Base-by-base conservation (phyloP, 176 grass and related monocot genomes). In the Aegilops tauschii region DNA sequence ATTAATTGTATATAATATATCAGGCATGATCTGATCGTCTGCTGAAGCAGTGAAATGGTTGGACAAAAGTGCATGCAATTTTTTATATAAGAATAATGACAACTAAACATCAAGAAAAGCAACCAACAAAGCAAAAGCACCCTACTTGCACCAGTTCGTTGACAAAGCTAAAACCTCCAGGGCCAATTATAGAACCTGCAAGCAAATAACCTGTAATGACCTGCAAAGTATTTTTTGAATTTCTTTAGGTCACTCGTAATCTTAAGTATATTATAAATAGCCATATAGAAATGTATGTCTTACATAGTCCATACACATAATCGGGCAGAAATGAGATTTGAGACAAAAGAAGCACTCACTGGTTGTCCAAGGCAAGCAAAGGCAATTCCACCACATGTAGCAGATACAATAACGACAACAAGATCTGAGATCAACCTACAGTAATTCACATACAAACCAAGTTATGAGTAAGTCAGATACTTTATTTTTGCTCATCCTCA, bases 81-180 rank as follows among this genome's bases (percentile, higher is more conserved):
- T 86, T 67, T 35, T 40, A 80, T 80, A 73, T 39, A 75, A 80
- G 16, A 58, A 69, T 49, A 5, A 37, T 73, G 39, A 23, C 49
- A 64, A 52, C 69, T 90, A 64, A 88, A 39, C 11, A 27, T 83
- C 11, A 34, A 28, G 21, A 78, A 82, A 91, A 82, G 39, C 23
- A 88, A 66, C 63, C 54, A 72, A 89, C 45, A 82, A 89, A 92
- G 81, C 74, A 42, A 91, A 93, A 95, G 83, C 72, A 93, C 83
- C 97, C 92, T 95, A 99, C 97, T 99, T 99, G 97, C 85, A 99
- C 94, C 92, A 99, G 97, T 95, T 99, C 97, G 89, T 90, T 99
- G 87, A 99, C 93, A 86, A 99, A 99, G 49, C 91, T 93, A 87
- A 99, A 99, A 83, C 97, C 97, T 61, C 97, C 97, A 56, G 97